Percentiles rank a stretch among this genome's conserved stretches.
phyloP scores from a whole-genome alignment of 1,284 basidiomycete species.

The Singerocomus inundabilis region DNA sequence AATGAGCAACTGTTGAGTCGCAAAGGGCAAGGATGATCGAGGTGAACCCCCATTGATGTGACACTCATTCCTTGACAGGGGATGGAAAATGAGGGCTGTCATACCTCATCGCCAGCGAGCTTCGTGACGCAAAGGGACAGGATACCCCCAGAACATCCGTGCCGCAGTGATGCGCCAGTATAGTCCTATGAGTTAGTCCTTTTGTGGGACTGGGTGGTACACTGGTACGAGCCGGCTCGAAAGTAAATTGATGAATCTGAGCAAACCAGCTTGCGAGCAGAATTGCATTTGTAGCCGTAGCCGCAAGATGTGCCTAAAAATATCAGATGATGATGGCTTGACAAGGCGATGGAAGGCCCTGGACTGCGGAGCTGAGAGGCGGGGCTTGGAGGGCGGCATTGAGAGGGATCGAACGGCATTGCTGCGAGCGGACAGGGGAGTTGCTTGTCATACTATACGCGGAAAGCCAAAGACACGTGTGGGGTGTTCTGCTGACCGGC shows the following conservation, averaged over 20 bases:
- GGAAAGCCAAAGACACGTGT: slow-evolving; percentile 12
- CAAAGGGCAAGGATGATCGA: slow-evolving; percentile 6
- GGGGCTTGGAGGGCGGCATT: no score
- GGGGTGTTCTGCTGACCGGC: neutral
- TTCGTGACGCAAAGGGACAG: slow-evolving; percentile 1
- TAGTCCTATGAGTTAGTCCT: neutral
- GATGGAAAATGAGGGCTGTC: neutral
- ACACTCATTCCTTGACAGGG: neutral
- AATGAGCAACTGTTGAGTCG: neutral
- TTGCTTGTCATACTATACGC: neutral
- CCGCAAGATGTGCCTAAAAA: neutral
- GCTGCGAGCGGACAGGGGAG: neutral
- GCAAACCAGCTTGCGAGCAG: neutral
- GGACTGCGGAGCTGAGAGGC: neutral
- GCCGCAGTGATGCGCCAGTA: neutral
- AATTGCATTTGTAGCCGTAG: neutral
- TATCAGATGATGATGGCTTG: neutral
- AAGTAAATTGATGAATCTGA: neutral
- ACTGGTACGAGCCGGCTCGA: neutral
- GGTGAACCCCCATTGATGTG: slow-evolving; percentile 3
- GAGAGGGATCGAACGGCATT: neutral
- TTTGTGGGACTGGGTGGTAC: neutral
- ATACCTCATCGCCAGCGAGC: neutral
- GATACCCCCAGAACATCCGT: neutral
- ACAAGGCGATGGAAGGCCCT: neutral